A percentile compares a stretch with the other conserved stretches of the same genome.
Conservation (phyloP, 2,329 filamentous ascomycete species). For the Ceratocystis albifundus region DNA sequence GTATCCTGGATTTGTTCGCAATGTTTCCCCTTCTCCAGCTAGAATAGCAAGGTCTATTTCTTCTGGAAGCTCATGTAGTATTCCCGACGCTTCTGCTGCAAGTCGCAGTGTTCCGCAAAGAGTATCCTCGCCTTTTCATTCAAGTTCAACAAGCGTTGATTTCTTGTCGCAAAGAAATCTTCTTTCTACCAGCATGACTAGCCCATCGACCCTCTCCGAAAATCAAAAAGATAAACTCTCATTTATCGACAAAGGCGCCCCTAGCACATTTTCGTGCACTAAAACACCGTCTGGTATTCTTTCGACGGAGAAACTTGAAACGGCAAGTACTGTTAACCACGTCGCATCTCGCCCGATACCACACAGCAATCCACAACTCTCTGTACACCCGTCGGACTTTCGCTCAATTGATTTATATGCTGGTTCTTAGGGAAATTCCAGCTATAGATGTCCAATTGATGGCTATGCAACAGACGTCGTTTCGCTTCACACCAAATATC, state of each 20-base stretch:
- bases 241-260: background rate
- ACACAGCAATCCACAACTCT: background rate
- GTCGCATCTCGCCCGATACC: background rate
- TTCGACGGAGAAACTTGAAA: background rate
- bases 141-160: constrained; percentile 19
- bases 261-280: background rate
- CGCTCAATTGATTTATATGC: background rate
- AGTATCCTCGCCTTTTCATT: background rate
- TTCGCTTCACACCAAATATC: background rate
- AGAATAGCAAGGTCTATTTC: background rate
- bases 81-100: constrained; percentile 13
- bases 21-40: background rate
- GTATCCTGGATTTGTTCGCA: background rate
- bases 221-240: background rate
- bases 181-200: background rate
- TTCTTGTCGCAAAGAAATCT: constrained; percentile 13
- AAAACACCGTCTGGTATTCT: background rate
- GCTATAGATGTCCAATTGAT: background rate
- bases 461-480: too few relatives aligned
- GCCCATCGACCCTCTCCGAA: background rate
- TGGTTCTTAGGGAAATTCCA: background rate
- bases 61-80: background rate
- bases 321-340: background rate
- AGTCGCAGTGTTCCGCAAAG: constrained; percentile 17
- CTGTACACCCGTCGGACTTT: background rate